A percentile compares a stretch with the other conserved stretches of the same genome.
These are phyloP conservation scores for Zarea fungicola DNA, from an alignment of 2,329 filamentous ascomycete genomes.

Conservation along the genomic window DNA sequence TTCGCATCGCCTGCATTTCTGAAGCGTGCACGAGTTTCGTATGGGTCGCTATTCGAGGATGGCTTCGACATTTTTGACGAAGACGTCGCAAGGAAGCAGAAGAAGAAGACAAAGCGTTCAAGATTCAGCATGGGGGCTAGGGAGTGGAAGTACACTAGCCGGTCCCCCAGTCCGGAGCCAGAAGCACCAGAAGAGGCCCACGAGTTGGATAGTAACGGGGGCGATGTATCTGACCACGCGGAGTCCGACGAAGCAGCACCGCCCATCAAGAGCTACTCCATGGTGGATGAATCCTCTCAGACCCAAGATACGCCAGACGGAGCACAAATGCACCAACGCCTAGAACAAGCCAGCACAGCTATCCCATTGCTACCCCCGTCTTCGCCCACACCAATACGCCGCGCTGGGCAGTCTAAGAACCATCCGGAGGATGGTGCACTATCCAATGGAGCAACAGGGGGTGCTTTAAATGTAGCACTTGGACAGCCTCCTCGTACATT, in stretches of 20 bases:
- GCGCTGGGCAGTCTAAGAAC: too few relatives aligned
- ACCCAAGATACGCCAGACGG: slow-evolving; percentile 25
- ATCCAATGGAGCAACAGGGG: background rate
- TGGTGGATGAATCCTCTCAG: slow-evolving; percentile 33
- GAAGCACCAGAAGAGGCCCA: slow-evolving; percentile 30
- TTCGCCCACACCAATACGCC: slow-evolving; percentile 14
- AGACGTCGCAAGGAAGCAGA: slow-evolving; percentile 54
- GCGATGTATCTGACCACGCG: too few relatives aligned
- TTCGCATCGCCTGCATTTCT: slow-evolving; percentile 78
- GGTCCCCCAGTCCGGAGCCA: slow-evolving; percentile 64
- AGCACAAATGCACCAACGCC: too few relatives aligned
- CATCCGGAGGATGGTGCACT: too few relatives aligned
- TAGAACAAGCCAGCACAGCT: slow-evolving; percentile 21
- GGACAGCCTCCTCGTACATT: background rate
- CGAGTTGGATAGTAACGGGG: slow-evolving; percentile 5
- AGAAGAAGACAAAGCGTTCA: slow-evolving; percentile 60
- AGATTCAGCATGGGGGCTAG: slow-evolving; percentile 62
- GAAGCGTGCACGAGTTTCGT: slow-evolving; percentile 64
- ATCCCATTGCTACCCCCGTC: slow-evolving; percentile 5
- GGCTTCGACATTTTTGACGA: slow-evolving; percentile 67
- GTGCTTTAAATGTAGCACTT: background rate
- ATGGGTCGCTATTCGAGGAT: slow-evolving; percentile 60
- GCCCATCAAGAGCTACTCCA: slow-evolving; percentile 17
- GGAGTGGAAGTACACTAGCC: slow-evolving; percentile 69
- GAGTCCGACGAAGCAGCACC: slow-evolving; percentile 14